Conservation (phyloP, 495 filamentous ascomycete species). For the Lasiosphaeria miniovina region DNA sequence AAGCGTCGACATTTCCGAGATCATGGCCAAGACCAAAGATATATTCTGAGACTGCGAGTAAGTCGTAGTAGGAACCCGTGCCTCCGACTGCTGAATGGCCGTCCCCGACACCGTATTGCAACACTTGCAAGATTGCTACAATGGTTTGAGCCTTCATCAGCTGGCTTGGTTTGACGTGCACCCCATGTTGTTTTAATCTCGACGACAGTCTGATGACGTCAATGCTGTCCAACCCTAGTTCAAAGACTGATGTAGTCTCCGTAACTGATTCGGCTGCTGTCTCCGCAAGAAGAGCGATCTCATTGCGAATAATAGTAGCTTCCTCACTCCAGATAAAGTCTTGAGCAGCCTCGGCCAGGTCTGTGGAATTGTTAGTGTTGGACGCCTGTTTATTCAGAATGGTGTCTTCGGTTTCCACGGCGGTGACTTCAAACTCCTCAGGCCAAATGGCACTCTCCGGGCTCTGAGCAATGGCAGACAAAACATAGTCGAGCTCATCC, state of each 20-base stretch:
- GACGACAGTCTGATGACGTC: slow-evolving; percentile 67
- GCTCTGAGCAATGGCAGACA: slow-evolving; percentile 21
- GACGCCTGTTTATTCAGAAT: background rate
- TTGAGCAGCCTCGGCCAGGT: too few relatives aligned
- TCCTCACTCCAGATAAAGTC: slow-evolving; percentile 53
- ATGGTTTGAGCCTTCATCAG: slow-evolving; percentile 71
- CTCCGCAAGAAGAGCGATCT: slow-evolving; percentile 60
- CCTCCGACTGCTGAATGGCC: background rate
- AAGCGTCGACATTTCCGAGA: slow-evolving; percentile 41
- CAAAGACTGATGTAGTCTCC: slow-evolving; percentile 56
- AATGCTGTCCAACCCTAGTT: slow-evolving; percentile 67
- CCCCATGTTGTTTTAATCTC: slow-evolving; percentile 55
- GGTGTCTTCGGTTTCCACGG: background rate
- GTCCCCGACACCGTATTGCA: background rate
- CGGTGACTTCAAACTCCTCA: background rate
- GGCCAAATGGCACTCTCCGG: background rate
- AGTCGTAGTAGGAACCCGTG: background rate
- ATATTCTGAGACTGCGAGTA: slow-evolving; percentile 2
- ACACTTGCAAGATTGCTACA: slow-evolving; percentile 3
- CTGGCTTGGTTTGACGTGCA: slow-evolving; percentile 59
- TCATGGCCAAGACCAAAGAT: slow-evolving; percentile 4
- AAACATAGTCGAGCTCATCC: slow-evolving; percentile 32
- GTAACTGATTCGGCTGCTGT: slow-evolving; percentile 46
- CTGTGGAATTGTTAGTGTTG: background rate
- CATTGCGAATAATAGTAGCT: slow-evolving; percentile 49